These are phyloP conservation scores for Cercospora nicotianae DNA, from an alignment of 2,329 filamentous ascomycete genomes.

Conservation along the genomic window DNA sequence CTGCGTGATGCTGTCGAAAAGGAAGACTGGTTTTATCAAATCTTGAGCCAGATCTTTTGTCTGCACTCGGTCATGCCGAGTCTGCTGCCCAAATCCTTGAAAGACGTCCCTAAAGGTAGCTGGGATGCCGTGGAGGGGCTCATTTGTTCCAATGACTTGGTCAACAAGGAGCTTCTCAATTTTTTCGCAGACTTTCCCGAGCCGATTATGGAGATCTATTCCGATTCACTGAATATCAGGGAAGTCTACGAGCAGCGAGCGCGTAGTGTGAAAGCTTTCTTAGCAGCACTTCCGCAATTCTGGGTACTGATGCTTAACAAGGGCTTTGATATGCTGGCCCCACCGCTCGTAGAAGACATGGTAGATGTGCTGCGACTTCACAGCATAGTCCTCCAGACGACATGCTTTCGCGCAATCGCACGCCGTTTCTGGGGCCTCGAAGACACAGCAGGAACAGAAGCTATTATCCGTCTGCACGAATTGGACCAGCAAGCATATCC, in stretches of 20 bases:
- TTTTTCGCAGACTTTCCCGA: conserved; percentile 56
- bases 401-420: conserved; percentile 55
- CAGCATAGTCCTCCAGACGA: conserved; percentile 55
- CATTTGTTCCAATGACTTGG: conserved; percentile 47
- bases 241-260: conserved; percentile 39
- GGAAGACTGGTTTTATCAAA: conserved; percentile 64
- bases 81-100: conserved; percentile 42
- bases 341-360: conserved; percentile 60
- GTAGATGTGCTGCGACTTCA: conserved; percentile 48
- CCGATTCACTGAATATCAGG: conserved; percentile 42
- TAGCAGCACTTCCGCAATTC: conserved; percentile 30
- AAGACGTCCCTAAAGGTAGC: conserved; percentile 36
- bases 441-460: conserved; percentile 16
- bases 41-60: conserved; percentile 66
- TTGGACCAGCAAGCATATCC: conserved; percentile 26
- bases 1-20: conserved; percentile 57
- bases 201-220: conserved; percentile 43
- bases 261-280: conserved; percentile 26
- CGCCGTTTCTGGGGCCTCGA: conserved; percentile 46
- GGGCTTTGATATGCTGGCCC: conserved; percentile 45
- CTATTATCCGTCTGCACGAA: conserved; percentile 26
- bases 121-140: conserved; percentile 45
- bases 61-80: conserved; percentile 49
- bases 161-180: conserved; percentile 44
- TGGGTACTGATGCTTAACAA: conserved; percentile 23